A percentile compares a stretch with the other conserved stretches of the same genome.
Evolutionary conservation across 306 rosid genomes (phyloP).

Genomic region (Casuarina glauca): DNA sequence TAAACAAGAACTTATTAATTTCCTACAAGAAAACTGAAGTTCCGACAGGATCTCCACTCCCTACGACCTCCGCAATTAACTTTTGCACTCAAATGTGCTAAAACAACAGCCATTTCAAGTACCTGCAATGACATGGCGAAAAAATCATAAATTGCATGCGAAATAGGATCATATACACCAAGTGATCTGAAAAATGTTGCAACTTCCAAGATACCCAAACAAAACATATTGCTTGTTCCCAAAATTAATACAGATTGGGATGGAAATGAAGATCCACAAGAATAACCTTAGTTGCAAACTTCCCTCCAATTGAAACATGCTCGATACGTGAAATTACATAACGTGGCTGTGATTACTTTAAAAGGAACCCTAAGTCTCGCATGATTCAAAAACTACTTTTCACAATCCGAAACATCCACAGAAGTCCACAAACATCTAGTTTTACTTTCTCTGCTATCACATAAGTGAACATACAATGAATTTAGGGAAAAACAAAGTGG

Average conservation of each 20-base stretch:
- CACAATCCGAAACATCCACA: not conserved
- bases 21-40: conserved; percentile 9
- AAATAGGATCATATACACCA: not conserved
- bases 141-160: conserved; percentile 26
- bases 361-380: not conserved
- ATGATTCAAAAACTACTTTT: not conserved
- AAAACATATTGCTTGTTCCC: not conserved
- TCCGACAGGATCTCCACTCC: conserved; percentile 20
- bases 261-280: not conserved
- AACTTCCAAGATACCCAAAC: conserved; percentile 4
- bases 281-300: not conserved
- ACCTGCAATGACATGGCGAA: conserved; percentile 57
- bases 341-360: not conserved
- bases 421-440: not conserved
- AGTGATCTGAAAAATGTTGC: not conserved
- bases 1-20: conserved; percentile 13
- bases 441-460: not conserved
- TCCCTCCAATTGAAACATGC: not conserved
- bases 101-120: conserved; percentile 59
- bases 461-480: not conserved
- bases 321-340: not conserved
- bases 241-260: not conserved
- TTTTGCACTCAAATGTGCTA: conserved; percentile 36
- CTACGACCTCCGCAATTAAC: conserved; percentile 26
- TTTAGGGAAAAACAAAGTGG: not conserved